Base-by-base conservation (phyloP, 2,329 filamentous ascomycete species). In the Diplodia scrobiculata region DNA sequence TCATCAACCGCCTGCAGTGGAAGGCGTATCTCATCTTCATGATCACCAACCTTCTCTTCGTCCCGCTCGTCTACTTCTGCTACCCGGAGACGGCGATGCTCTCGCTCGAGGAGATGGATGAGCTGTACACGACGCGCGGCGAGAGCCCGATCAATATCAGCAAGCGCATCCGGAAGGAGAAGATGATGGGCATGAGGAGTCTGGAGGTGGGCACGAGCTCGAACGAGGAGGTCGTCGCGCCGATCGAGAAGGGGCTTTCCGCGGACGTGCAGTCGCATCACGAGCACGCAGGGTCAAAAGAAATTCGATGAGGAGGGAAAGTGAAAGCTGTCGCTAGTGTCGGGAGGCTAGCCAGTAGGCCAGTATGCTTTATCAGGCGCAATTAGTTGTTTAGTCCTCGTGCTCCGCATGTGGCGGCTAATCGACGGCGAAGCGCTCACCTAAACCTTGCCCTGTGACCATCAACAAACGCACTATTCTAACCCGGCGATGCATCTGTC, bases 71-170 rank as follows among this genome's bases (percentile, higher is more conserved):
- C 1, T 75, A 73, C 58, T 71, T 76, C 66, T 76, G 72, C 67
- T 78, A 76, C 59, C 75, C 75, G 4, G 75, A 78, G 60, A 77
- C 75, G 1, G 63, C 71, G 0, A 75, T 74, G n/a, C 68, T 76
- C 1, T 75, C 74, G 19, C 72, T 77, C 11, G 75, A 78, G 66
- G 73, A 76, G 34, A 74, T 77, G 9, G 76, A 77, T 53, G 73
- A 71, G 70, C 67, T 78, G 14, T 77, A 62, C 54, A 66, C 64
- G 14, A 54, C 32, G 3, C 45, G 38, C 14, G 55, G 64, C 45
- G 54, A 66, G 64, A 53, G 34, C 45, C 64, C 64, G 3, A 66
- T 66, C 54, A 52, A 66, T 25, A 66, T 53, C 48, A 62, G 64
- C 54, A 66, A 66, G 48, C 21, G 64, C 29, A 66, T 66, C 27